phyloP scores from a whole-genome alignment of 192 early-diverging fungal genomes.

The Mortierella claussenii region DNA sequence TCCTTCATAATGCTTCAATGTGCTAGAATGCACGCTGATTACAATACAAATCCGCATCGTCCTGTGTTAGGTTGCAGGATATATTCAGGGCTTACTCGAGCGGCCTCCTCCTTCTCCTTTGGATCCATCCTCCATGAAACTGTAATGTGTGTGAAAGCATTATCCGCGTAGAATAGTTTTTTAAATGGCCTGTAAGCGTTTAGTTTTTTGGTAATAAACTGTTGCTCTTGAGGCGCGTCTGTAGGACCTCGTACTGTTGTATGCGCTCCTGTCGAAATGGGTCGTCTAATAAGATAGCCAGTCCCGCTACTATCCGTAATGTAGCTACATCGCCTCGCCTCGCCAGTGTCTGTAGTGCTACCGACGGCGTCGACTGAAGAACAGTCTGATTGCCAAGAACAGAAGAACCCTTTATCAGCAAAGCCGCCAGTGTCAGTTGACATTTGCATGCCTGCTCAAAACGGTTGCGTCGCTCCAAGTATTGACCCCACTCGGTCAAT shows the following conservation, averaged over 20 bases:
- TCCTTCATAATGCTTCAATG: too few relatives aligned
- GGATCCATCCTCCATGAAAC: too few relatives aligned
- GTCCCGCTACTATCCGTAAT: slow-evolving; percentile 32
- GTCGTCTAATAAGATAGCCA: slow-evolving; percentile 40
- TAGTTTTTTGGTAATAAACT: neutral
- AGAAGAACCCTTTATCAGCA: neutral
- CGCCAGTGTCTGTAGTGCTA: slow-evolving; percentile 37
- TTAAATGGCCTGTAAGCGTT: too few relatives aligned
- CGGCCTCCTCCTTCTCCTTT: too few relatives aligned
- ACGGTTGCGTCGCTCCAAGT: slow-evolving; percentile 9
- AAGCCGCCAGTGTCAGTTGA: slow-evolving; percentile 25
- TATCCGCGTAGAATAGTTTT: too few relatives aligned
- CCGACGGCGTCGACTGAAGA: neutral
- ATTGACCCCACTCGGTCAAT: slow-evolving; percentile 44
- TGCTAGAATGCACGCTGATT: too few relatives aligned
- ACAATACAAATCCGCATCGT: too few relatives aligned
- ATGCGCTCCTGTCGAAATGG: slow-evolving; percentile 19
- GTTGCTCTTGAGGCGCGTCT: slow-evolving; percentile 1
- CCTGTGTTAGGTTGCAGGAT: too few relatives aligned
- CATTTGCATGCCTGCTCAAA: slow-evolving; percentile 51
- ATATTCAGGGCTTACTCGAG: too few relatives aligned
- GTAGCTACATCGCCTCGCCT: slow-evolving; percentile 26
- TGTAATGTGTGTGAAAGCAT: too few relatives aligned
- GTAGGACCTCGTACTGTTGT: neutral
- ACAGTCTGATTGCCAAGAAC: neutral